These are phyloP conservation scores for Oenanthe sinensis DNA, from an alignment of 129 eudicot genomes.

Conservation along the genomic window DNA sequence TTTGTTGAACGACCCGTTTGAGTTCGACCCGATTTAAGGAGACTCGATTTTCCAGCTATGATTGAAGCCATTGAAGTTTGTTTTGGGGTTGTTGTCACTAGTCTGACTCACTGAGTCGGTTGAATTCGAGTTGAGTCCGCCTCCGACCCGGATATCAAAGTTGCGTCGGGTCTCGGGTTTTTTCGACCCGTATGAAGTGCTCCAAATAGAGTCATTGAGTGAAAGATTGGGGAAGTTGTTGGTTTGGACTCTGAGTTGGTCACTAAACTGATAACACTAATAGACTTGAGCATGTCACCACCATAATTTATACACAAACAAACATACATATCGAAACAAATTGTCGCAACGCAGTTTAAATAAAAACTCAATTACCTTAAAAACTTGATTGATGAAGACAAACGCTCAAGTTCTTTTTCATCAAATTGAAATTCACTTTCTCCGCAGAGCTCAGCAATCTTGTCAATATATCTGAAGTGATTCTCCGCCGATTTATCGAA, in stretches of 20 bases:
- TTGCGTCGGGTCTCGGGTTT: conserved; percentile 54
- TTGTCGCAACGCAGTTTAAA: neutral
- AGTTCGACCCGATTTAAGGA: conserved; percentile 22
- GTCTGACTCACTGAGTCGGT: conserved; percentile 10
- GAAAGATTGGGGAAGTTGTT: conserved; percentile 54
- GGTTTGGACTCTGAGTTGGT: conserved; percentile 64
- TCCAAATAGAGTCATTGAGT: conserved; percentile 85
- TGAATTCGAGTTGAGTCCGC: conserved; percentile 8
- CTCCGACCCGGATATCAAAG: conserved; percentile 67
- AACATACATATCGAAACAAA: neutral
- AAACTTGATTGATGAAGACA: conserved; percentile 52
- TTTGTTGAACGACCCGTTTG: conserved; percentile 79
- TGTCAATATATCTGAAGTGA: conserved; percentile 50
- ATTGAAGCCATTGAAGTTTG: conserved; percentile 43
- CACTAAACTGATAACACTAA: conserved; percentile 88
- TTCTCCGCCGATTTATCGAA: conserved; percentile 64
- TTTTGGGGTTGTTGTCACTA: conserved; percentile 4
- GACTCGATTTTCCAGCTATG: conserved; percentile 53
- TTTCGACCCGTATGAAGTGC: conserved; percentile 49
- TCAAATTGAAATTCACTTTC: conserved; percentile 27
- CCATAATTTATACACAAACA: neutral
- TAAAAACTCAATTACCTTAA: conserved; percentile 32
- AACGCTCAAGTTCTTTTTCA: conserved; percentile 39
- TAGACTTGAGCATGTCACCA: neutral
- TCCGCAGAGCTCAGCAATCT: conserved; percentile 43